Evolutionary conservation across 1,284 basidiomycete species (phyloP).

Genomic region (Papiliotrema laurentii): DNA sequence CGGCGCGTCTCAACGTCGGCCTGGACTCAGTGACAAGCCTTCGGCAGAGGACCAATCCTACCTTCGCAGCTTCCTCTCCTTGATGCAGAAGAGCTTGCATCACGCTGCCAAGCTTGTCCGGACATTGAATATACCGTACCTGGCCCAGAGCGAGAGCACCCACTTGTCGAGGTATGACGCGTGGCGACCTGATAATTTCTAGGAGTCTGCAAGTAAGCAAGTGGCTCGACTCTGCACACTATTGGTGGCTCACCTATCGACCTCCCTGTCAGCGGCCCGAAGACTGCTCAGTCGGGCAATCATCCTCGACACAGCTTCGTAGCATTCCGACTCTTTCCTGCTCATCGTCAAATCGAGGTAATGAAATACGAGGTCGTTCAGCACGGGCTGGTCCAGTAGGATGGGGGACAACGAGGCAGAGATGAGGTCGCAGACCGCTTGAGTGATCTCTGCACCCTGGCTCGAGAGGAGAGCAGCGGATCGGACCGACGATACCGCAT

Average conservation of each 20-base stretch:
- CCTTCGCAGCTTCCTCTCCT: constrained; percentile 26
- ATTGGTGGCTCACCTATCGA: constrained; percentile 63
- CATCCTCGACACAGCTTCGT: constrained; percentile 66
- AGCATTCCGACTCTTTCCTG: constrained; percentile 62
- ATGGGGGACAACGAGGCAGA: constrained; percentile 58
- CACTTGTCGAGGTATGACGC: constrained; percentile 64
- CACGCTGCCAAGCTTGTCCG: constrained; percentile 3
- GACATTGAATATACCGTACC: constrained; percentile 60
- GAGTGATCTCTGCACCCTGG: constrained; percentile 68
- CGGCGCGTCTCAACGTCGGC: constrained; percentile 45
- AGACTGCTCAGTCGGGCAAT: constrained; percentile 63
- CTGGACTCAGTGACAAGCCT: constrained; percentile 3
- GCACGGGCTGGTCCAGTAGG: constrained; percentile 27
- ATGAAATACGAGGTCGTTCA: constrained; percentile 31
- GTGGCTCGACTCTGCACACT: constrained; percentile 2
- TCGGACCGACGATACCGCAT: constrained; percentile 52
- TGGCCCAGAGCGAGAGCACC: constrained; percentile 70
- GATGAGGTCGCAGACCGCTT: constrained; percentile 69
- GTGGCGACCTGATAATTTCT: constrained; percentile 54
- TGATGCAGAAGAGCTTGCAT: constrained; percentile 24
- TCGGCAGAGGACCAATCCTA: constrained; percentile 4
- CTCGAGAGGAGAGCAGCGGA: constrained; percentile 58
- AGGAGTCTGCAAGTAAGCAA: constrained; percentile 55
- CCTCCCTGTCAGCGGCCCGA: constrained; percentile 58
- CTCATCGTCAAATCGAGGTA: constrained; percentile 70